Base-by-base conservation (phyloP, 2,329 filamentous ascomycete genomes). In the Fusarium sp. region DNA sequence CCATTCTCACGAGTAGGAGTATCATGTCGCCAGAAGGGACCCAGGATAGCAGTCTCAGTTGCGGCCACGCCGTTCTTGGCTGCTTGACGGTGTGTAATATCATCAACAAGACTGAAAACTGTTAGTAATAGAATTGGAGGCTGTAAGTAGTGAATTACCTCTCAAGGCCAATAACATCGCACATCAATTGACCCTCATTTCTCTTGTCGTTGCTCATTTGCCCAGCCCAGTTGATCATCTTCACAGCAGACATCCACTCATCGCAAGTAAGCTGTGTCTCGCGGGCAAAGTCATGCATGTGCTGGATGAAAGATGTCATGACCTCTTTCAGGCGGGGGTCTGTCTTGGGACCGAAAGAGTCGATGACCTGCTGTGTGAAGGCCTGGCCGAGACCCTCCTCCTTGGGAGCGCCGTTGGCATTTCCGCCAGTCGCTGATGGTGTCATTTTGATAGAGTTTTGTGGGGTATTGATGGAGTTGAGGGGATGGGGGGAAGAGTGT, bases 281-380 rank as follows among this genome's bases (percentile, higher is more conserved):
- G 54, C 93, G 91, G 44, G 91, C 90, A 81, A 96, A 96, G 83
- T 94, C 93, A 83, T 96, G 94, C 63, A 96, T 86, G 83, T 96
- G 93, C 63, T 86, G 87, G 79, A 95, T 91, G 68, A 95, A 84
- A 36, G 89, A 88, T 55, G 87, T 81, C 84, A 96, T 88, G 80
- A 96, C 87, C 76, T 91, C 85, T 67, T 91, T 89, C 78, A 92
- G 88, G 47, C 94, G 89, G 38, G 92, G 90, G 72, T 88, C 85
- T 15, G 92, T 91, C 72, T 92, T 89, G 74, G 92, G 91, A 9
- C 93, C 92, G 82, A 94, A 95, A 70, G 91, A 88, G 69, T 92
- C 88, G 80, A 96, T 89, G 80, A 96, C 93, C 75, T 88, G 85
- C 75, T 90, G 83, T 47, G 94, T 96, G 86, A 96, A 95, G 83